A percentile compares a stretch with the other conserved stretches of the same genome.
Conservation (phyloP, 2,329 filamentous ascomycete species). For the Colletotrichum horii region DNA sequence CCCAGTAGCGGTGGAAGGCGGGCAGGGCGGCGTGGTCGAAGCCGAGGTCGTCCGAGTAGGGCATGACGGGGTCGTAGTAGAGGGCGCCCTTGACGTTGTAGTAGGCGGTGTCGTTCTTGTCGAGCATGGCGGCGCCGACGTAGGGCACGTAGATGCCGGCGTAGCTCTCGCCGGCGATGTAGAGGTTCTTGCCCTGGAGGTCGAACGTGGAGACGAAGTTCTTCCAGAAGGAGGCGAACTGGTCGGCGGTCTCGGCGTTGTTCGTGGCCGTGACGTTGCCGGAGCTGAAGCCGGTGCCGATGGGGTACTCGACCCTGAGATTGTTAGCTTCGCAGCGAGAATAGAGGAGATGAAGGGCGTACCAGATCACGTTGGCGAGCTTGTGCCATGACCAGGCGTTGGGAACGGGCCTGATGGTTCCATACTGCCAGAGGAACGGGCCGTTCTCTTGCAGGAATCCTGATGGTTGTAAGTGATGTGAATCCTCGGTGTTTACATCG, state of each 20-base stretch:
- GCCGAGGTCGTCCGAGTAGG: constrained; percentile 18
- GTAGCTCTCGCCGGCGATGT: constrained; percentile 94
- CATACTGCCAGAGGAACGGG: constrained; percentile 73
- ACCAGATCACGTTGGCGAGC: constrained; percentile 92
- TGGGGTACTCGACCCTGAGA: constrained; percentile 81
- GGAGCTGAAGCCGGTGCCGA: constrained; percentile 96
- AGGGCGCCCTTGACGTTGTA: constrained; percentile 70
- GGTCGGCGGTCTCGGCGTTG: constrained; percentile 86
- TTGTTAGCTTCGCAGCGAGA: neutral
- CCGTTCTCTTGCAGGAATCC: constrained; percentile 85
- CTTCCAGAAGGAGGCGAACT: constrained; percentile 88
- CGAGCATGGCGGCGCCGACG: constrained; percentile 85
- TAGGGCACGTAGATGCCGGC: constrained; percentile 97
- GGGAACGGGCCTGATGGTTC: constrained; percentile 67
- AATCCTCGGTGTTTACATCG: neutral
- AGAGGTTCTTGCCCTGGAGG: constrained; percentile 86
- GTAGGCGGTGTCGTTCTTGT: constrained; percentile 78
- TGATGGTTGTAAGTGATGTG: neutral
- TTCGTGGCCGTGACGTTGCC: constrained; percentile 85
- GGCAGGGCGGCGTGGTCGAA: constrained; percentile 50
- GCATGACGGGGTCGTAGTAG: constrained; percentile 51
- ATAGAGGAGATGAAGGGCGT: neutral
- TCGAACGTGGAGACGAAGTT: constrained; percentile 89
- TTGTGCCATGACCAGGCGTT: constrained; percentile 99
- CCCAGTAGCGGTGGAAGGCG: constrained; percentile 66